Evolutionary conservation across 2,329 filamentous ascomycete genomes (phyloP), one percentile per base, ranked within the genome.

Genomic region (Arthrobotrys sinensis): DNA sequence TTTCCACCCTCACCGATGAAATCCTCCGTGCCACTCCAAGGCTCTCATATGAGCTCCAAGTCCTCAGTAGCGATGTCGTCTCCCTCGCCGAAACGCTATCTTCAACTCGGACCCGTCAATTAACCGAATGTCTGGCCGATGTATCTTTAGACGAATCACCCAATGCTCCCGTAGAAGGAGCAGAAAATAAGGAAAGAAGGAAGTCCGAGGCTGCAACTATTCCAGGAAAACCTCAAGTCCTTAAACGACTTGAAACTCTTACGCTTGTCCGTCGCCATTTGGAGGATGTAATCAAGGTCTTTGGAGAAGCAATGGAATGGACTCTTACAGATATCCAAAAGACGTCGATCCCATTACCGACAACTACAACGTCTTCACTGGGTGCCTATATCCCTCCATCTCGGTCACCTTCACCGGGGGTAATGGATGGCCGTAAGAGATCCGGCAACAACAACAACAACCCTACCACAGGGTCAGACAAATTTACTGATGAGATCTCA

Each of bases 271-370:
- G 94, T 63, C 86, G 89, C 1, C 91, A 94, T n/a, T 88, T 99
- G 14, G 94, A 98, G 80, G 89, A 90, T 0, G 94, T 98, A 24
- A 94, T 98, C 82, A 92, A 93, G 84, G 92, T 91, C 0, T 99
- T 99, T 84, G 95, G 94, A 46, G 92, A 96, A 81, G 95, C 96
- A 36, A 97, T 98, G 93, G 92, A 96, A 81, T 98, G 97, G 88
- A 92, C 93, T 34, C 76, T 82, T 12, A 79, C 50, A 57, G 78
- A 34, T 38, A 60, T 36, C 55, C 80, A 63, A 68, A 80, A 60
- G 75, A 77, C 50, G 5, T 63, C 66, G 14, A 77, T 77, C 21
- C 34, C 73, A 45, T 28, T 78, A 16, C 48, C 70, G 10, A 75
- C 70, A 8, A 67, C 62, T 11, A 45, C 67, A 34, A 69, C 60